phyloP scores from a whole-genome alignment of 805 yeast species.

The Suhomyces sp. region DNA sequence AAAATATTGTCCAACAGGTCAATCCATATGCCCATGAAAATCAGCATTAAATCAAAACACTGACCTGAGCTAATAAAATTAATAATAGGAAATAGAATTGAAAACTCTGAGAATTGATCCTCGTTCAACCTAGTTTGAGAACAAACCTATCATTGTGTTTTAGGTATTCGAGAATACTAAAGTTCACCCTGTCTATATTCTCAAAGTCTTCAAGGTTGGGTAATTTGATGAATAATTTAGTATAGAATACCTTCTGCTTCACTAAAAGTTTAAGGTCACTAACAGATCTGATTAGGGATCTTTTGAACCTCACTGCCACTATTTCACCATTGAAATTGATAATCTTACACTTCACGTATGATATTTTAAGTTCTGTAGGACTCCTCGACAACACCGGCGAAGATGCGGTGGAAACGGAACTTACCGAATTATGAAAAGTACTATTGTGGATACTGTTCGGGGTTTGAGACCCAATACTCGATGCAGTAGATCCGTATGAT shows the following conservation, averaged over 20 bases:
- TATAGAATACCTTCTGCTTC: constrained; percentile 24
- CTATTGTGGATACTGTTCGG: constrained; percentile 8
- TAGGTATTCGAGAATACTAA: constrained; percentile 20
- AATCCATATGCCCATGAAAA: no score
- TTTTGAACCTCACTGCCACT: constrained; percentile 25
- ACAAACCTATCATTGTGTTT: constrained; percentile 10
- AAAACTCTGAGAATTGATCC: background rate
- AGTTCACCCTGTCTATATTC: constrained; percentile 26
- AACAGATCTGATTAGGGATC: constrained; percentile 19
- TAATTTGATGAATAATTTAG: constrained; percentile 25
- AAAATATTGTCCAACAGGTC: no score
- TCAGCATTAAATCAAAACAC: no score
- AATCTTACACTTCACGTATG: constrained; percentile 28
- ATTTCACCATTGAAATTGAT: constrained; percentile 26
- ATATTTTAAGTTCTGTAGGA: constrained; percentile 2
- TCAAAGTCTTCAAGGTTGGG: constrained; percentile 23
- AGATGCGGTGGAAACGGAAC: constrained; percentile 4
- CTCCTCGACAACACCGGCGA: constrained; percentile 11
- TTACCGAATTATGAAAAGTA: constrained; percentile 3
- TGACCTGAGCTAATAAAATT: no score
- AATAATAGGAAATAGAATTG: background rate
- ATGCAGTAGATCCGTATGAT: constrained; percentile 3
- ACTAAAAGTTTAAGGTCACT: constrained; percentile 27
- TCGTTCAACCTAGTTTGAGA: constrained; percentile 3
- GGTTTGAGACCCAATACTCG: constrained; percentile 4